Percentiles rank a stretch among this genome's conserved stretches.
phyloP scores from a whole-genome alignment of 2,329 filamentous ascomycete genomes.

The Proliferodiscus dingleyae region DNA sequence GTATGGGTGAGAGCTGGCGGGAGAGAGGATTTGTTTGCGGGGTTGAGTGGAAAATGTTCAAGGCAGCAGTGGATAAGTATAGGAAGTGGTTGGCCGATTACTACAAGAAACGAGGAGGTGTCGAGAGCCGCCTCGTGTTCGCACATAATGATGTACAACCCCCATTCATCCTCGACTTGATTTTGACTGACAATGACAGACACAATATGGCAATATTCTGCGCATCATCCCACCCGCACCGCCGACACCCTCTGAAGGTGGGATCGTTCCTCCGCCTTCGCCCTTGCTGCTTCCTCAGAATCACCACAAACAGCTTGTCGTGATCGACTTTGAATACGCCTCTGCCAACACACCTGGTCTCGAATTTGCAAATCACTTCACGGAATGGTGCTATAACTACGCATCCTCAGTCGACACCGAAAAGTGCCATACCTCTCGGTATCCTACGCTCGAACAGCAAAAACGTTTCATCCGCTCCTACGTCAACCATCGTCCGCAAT shows the following conservation, averaged over 20 bases:
- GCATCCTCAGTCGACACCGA: slow-evolving; percentile 61
- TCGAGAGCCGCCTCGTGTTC: slow-evolving; percentile 79
- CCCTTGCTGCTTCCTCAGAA: slow-evolving; percentile 85
- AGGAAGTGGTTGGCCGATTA: slow-evolving; percentile 65
- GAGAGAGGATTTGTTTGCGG: slow-evolving; percentile 74
- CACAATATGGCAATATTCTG: slow-evolving; percentile 97
- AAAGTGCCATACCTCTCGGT: slow-evolving; percentile 62
- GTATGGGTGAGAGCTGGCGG: slow-evolving; percentile 53
- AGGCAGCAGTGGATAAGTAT: slow-evolving; percentile 70
- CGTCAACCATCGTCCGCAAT: slow-evolving; percentile 71
- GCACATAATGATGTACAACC: slow-evolving; percentile 88
- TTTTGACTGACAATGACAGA: slow-evolving; percentile 47
- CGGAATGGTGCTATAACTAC: slow-evolving; percentile 98
- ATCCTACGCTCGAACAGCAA: slow-evolving; percentile 78
- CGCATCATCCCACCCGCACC: slow-evolving; percentile 62
- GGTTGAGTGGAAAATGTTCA: slow-evolving; percentile 76
- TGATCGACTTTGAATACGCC: slow-evolving; percentile 98
- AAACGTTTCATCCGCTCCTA: slow-evolving; percentile 82
- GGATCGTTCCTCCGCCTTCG: slow-evolving; percentile 48
- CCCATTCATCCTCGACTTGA: not conserved
- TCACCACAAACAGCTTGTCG: slow-evolving; percentile 90
- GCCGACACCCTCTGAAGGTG: slow-evolving; percentile 38
- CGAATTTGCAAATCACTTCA: slow-evolving; percentile 97
- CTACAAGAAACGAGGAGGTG: slow-evolving; percentile 61
- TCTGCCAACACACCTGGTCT: slow-evolving; percentile 80